A percentile compares a stretch with the other conserved stretches of the same genome.
phyloP scores from a whole-genome alignment of 73 alveolate genomes.

The Tetrahymena thermophila region DNA sequence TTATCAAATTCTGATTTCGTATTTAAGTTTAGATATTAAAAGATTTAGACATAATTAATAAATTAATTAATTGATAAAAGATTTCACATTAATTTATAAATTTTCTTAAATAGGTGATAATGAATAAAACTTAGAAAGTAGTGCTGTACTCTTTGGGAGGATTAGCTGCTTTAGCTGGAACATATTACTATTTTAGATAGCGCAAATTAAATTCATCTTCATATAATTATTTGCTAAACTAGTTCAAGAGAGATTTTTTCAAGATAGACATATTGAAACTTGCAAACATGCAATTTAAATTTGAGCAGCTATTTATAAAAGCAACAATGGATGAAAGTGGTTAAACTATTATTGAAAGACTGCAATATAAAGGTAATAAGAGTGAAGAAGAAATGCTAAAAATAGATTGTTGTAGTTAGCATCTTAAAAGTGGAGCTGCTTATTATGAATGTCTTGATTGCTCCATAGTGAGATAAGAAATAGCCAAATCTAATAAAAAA shows the following conservation, averaged over 20 bases:
- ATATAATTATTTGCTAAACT: neutral
- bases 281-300: neutral
- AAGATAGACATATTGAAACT: neutral
- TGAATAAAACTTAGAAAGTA: neutral
- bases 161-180: neutral
- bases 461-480: neutral
- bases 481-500: neutral
- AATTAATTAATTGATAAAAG: neutral
- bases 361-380: neutral
- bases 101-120: neutral
- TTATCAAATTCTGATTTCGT: neutral
- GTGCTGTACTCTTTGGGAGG: neutral
- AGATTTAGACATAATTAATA: neutral
- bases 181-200: neutral
- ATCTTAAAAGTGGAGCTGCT: neutral
- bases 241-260: neutral
- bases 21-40: too few species aligned
- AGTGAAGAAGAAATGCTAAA: neutral
- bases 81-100: too few species aligned
- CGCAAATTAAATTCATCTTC: neutral
- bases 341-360: neutral
- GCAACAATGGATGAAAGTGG: neutral
- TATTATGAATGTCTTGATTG: neutral
- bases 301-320: neutral
- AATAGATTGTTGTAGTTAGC: neutral